Evolutionary conservation across 2,329 filamentous ascomycete genomes (phyloP).

Genomic region (Capronia americana): DNA sequence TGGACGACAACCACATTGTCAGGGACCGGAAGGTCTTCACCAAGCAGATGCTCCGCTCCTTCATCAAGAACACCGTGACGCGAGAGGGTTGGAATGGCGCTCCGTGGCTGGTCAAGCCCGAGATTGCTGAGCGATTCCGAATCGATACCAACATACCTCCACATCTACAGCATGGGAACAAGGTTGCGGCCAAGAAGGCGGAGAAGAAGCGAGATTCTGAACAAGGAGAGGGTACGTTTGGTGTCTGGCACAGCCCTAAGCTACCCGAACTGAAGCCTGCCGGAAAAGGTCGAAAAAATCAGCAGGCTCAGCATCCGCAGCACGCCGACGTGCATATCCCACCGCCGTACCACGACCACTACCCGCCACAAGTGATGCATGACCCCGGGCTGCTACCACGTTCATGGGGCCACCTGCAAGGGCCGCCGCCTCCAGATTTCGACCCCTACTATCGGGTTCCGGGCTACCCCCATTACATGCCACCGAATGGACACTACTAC

Average conservation of each 20-base stretch:
- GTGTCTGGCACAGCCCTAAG: constrained; percentile 59
- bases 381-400: constrained; percentile 49
- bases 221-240: constrained; percentile 56
- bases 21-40: constrained; percentile 92
- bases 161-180: constrained; percentile 80
- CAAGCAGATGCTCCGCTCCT: constrained; percentile 89
- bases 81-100: constrained; percentile 94
- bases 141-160: constrained; percentile 87
- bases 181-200: constrained; percentile 77
- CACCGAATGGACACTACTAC: constrained; percentile 42
- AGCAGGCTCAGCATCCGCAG: constrained; percentile 24
- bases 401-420: constrained; percentile 34
- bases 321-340: constrained; percentile 22
- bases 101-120: constrained; percentile 90
- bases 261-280: constrained; percentile 77
- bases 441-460: constrained; percentile 18
- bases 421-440: constrained; percentile 16
- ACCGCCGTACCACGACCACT: constrained; percentile 66
- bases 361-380: constrained; percentile 53
- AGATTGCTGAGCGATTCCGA: constrained; percentile 81
- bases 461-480: constrained; percentile 39
- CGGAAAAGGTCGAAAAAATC: constrained; percentile 61
- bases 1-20: constrained; percentile 80
- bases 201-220: constrained; percentile 66
- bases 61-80: constrained; percentile 92